Base-by-base conservation (phyloP, 768 basidiomycete genomes). In the Melanogaster broomeanus region DNA sequence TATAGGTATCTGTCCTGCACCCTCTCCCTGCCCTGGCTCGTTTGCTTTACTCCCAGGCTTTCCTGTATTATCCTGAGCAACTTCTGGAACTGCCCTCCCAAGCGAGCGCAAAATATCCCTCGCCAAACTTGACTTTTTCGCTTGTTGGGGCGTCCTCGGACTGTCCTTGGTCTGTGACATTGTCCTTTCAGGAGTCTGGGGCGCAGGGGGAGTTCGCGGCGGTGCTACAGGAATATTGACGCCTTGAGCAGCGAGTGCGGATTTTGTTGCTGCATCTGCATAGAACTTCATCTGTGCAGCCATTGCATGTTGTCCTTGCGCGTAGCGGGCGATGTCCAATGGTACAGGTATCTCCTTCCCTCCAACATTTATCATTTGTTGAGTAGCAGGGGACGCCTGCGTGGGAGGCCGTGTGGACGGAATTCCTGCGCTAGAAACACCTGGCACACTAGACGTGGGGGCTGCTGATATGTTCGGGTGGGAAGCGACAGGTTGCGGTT, bases 101-200 rank as follows among this genome's bases (percentile, higher is more conserved):
- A 87, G 71, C 7, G 82, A 80, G 39, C 73, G 74, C 19, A 87
- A 56, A 40, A 87, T 70, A 62, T 85, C 83, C 39, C 70, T 75
- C 2, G 85, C 84, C 24, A 87, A 72, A 38, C 72, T 73, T 41
- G 66, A 76, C 56, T 72, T 78, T 60, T 83, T 73, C 6, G 79
- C 82, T 25, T 80, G 66, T 30, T 62, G 64, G 15, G 71, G 72
- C 1, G 68, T 65, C 38, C 62, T 68, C 19, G 16, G 19, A n/a
- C 27, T 41, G 19, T 42, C 21, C 19, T 35, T 44, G 22, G 13
- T 19, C 18, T 42, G 45, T 22, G 42, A 28, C 4, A 16, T 35
- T 18, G 42, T 44, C 39, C 40, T 46, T 37, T 31, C 38, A 10
- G 64, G 61, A 33, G 55, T 62, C 18, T 8, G 19, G 12, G 45